Evolutionary conservation across 768 basidiomycete genomes (phyloP).

Genomic region (Termitomyces sp.): DNA sequence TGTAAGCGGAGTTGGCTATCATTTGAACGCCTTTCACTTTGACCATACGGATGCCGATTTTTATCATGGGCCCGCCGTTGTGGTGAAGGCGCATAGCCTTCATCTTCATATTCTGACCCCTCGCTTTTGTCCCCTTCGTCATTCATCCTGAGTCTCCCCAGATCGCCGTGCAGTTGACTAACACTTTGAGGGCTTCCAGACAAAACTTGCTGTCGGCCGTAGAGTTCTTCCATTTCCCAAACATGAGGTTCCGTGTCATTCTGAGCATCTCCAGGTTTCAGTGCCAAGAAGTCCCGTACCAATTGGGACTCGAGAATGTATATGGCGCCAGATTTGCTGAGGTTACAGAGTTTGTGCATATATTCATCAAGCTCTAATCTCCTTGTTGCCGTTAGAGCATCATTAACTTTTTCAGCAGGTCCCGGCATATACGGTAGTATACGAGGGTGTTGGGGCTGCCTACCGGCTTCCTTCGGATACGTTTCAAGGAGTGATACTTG

Average conservation of each 20-base stretch:
- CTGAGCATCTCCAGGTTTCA: conserved; percentile 84
- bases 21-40: conserved; percentile 32
- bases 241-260: conserved; percentile 59
- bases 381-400: conserved; percentile 75
- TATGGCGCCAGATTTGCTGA: conserved; percentile 62
- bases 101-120: conserved; percentile 66
- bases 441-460: conserved; percentile 58
- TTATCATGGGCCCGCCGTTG: conserved; percentile 33
- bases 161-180: conserved; percentile 43
- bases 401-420: conserved; percentile 80
- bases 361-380: conserved; percentile 87
- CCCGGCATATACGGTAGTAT: conserved; percentile 98
- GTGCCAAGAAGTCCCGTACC: conserved; percentile 77
- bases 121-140: conserved; percentile 50
- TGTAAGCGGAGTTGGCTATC: conserved; percentile 39
- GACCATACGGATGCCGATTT: conserved; percentile 36
- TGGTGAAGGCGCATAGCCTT: conserved; percentile 44
- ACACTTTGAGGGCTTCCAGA: conserved; percentile 13
- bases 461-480: conserved; percentile 91
- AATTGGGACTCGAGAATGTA: conserved; percentile 81
- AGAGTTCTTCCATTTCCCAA: conserved; percentile 56
- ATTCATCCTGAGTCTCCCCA: conserved; percentile 47
- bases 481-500: conserved; percentile 84
- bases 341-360: conserved; percentile 70
- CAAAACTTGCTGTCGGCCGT: conserved; percentile 18